Conservation (phyloP, 257 asterid species). For the Craterostigma plantagineum region DNA sequence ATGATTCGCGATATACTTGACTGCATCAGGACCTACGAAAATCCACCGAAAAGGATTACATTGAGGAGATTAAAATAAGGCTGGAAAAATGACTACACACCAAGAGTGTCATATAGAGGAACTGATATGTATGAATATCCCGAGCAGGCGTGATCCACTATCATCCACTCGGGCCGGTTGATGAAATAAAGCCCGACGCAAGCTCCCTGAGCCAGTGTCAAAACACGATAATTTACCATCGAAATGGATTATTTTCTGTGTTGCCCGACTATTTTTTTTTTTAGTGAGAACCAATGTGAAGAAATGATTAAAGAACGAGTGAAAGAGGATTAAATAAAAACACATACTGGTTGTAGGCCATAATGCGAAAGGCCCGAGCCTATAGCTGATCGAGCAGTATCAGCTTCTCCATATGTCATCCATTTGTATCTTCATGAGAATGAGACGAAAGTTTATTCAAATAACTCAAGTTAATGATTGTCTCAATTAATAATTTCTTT, state of each 20-base stretch:
- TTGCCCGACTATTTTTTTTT: no score
- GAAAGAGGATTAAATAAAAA: neutral
- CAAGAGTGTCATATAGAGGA: constrained; percentile 95
- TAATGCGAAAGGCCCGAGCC: constrained; percentile 70
- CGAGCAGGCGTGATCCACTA: constrained; percentile 88
- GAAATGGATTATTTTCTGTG: no score
- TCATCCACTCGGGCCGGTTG: constrained; percentile 88
- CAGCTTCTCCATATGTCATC: constrained; percentile 95
- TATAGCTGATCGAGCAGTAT: constrained; percentile 71
- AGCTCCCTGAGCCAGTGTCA: constrained; percentile 44
- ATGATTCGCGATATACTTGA: constrained; percentile 67
- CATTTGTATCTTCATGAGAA: constrained; percentile 68
- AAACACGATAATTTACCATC: no score
- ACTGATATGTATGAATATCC: constrained; percentile 82
- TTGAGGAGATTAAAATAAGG: constrained; percentile 11
- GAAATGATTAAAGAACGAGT: constrained; percentile 1
- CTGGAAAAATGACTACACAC: constrained; percentile 33
- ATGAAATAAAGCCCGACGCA: constrained; percentile 76
- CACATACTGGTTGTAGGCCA: constrained; percentile 55
- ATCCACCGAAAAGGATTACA: constrained; percentile 9
- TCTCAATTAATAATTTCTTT: neutral
- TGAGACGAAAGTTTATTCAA: constrained; percentile 1
- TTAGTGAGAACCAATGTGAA: no score
- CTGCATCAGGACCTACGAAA: constrained; percentile 96
- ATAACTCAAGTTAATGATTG: neutral